Evolutionary conservation across 495 filamentous ascomycete species (phyloP).

Genomic region (Platismatia glauca): DNA sequence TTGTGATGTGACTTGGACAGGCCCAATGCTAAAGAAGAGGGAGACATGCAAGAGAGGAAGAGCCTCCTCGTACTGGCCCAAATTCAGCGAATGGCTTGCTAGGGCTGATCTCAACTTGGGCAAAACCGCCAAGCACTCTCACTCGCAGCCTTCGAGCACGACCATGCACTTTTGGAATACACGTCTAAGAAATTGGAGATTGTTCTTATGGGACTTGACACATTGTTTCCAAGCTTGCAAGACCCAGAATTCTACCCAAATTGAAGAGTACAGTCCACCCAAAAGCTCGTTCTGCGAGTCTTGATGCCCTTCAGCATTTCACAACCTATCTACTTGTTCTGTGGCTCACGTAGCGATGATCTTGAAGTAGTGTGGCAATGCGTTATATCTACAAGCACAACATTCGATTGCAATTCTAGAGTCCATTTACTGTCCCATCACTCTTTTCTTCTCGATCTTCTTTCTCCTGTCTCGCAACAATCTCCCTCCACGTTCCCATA

Average conservation of each 20-base stretch:
- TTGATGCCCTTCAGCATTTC: not conserved
- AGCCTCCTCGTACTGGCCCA: not conserved
- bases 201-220: not conserved
- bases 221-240: too few species aligned
- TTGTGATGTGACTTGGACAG: not conserved
- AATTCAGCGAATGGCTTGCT: not conserved
- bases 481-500: constrained; percentile 75
- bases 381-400: not conserved
- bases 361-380: not conserved
- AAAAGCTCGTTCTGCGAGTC: not conserved
- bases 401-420: not conserved
- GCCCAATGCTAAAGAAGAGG: not conserved
- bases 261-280: not conserved
- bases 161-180: too few species aligned
- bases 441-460: constrained; percentile 38
- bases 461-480: constrained; percentile 50
- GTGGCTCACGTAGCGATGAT: not conserved
- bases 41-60: not conserved
- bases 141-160: too few species aligned
- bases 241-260: not conserved
- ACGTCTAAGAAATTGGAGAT: too few species aligned
- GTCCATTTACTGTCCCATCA: not conserved
- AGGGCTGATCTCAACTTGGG: too few species aligned
- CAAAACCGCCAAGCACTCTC: too few species aligned
- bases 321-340: not conserved